Evolutionary conservation across 2,329 filamentous ascomycete species (phyloP), one percentile per base, ranked within the genome.

Genomic region (Penicillium sp.): DNA sequence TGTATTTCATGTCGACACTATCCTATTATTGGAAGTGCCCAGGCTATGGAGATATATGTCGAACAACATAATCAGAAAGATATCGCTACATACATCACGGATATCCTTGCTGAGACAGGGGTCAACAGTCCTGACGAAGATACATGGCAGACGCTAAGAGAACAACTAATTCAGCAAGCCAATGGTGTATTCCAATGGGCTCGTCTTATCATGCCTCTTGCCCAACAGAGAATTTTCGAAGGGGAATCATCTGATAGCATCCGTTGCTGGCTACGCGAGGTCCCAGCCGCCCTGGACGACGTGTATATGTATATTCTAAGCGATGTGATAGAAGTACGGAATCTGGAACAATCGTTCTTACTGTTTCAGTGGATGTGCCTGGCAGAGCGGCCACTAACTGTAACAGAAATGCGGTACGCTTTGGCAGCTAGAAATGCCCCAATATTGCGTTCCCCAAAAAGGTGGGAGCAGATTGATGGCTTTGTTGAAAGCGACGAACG

Each of bases 1-100:
- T 59, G 54, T 4, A 52, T 59, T 8, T 55, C 56, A n/a, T 57
- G 54, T 29, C 56, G 54, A 18, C 56, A 59, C n/a, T 59, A 56
- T 46, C 56, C 54, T 12, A 50, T 54, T 7, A 2, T 49, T 4
- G 32, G 12, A 18, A 53, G 26, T 29, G 20, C 27, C 34, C 29
- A 9, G 20, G 27, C 21, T 7, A 36, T 27, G 21, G 56, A 41
- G 40, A 55, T 56, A 27, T 2, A 12, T 6, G 48, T 59, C 15
- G 50, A 59, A 29, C 10, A 51, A 4, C 40, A 56, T 15, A 54
- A 56, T 24, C 13, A 49, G 6, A 4, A 46, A 18, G 32, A 34
- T 12, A 34, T 34, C 9, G 32, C 32, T 1, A 17, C 15, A 40
- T 59, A 54, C 8, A 46, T 51, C 10, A 13, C 43, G 6, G 48